Evolutionary conservation across 805 yeast species (phyloP), one percentile per base, ranked within the genome.

Genomic region (Metschnikowia lachancei): DNA sequence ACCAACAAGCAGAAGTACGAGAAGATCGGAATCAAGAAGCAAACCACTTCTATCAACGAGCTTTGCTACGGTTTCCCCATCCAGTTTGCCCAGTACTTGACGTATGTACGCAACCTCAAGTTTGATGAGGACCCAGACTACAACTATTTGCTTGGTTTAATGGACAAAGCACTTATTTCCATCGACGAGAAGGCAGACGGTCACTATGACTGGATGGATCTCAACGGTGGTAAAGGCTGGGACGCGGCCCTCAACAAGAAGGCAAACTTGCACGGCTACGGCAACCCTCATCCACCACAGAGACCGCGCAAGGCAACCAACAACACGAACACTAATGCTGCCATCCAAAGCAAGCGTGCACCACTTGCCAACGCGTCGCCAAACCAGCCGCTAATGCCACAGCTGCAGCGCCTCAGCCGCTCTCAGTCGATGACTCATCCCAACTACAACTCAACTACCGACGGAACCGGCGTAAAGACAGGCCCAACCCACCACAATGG

Each of bases 1-100:
- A 91, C 96, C 34, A 94, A 94, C 75, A 92, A 94, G 70, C 97
- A 89, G 60, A 94, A 94, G 70, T 94, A 94, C 68, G 98, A 94
- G 66, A 91, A 90, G 65, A 94, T 94, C 65, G 98, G 99, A 50
- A 95, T 91, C 64, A 92, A 90, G 73, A 94, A 94, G 66, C 89
- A 91, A 69, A 77, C 89, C 2, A 92, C 99, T 1, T 83, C 87
- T 40, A 85, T 91, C 51, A 79, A 78, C 57, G 97, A 89, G 55
- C 75, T 94, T 50, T 87, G 97, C 58, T 84, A 82, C 54, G 96
- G 95, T 8, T 81, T 83, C 60, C 99, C 99, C 36, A 81, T 83
- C 45, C 97, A 92, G 63, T 88, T 94, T 70, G 96, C 94, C 47
- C 88, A 88, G 65, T 94, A 94, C 69, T 76, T 94, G 66, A 85